Conservation (phyloP, 768 basidiomycete species). For the Tephrocybe sp. region DNA sequence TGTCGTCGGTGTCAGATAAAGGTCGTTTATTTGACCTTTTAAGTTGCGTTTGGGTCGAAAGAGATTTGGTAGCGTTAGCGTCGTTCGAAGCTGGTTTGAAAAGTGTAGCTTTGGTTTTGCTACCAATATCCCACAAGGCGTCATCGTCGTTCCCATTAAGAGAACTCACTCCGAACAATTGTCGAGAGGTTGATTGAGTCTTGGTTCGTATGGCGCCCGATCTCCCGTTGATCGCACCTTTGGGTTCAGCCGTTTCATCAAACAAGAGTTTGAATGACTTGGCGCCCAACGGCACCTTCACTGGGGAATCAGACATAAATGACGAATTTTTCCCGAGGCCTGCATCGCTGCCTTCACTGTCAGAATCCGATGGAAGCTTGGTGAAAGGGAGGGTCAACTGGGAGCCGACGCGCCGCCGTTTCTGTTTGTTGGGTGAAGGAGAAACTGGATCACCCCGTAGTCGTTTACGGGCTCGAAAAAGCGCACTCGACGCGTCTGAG, state of each 20-base stretch:
- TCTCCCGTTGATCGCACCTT: slow-evolving; percentile 5
- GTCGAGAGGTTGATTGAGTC: slow-evolving; percentile 6
- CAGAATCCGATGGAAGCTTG: slow-evolving; percentile 25
- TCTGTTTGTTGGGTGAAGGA: slow-evolving; percentile 77
- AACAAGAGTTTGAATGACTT: slow-evolving; percentile 70
- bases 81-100: slow-evolving; percentile 1
- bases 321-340: slow-evolving; percentile 39
- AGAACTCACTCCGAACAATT: slow-evolving; percentile 14
- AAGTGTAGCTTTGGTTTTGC: slow-evolving; percentile 4
- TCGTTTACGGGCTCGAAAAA: slow-evolving; percentile 74
- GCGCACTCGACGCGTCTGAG: slow-evolving; percentile 36
- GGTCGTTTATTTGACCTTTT: slow-evolving; percentile 40
- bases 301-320: slow-evolving; percentile 70
- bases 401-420: slow-evolving; percentile 56
- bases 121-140: slow-evolving; percentile 7
- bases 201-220: slow-evolving; percentile 10
- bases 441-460: slow-evolving; percentile 82
- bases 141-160: slow-evolving; percentile 10
- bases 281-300: slow-evolving; percentile 54
- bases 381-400: slow-evolving; percentile 38
- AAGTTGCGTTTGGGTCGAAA: background rate
- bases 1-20: slow-evolving; percentile 32
- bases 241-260: slow-evolving; percentile 35
- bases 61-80: background rate
- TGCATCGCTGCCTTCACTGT: slow-evolving; percentile 32